These are phyloP conservation scores for Globisporangium solare DNA, from an alignment of 352 stramenopile species.

Conservation along the genomic window DNA sequence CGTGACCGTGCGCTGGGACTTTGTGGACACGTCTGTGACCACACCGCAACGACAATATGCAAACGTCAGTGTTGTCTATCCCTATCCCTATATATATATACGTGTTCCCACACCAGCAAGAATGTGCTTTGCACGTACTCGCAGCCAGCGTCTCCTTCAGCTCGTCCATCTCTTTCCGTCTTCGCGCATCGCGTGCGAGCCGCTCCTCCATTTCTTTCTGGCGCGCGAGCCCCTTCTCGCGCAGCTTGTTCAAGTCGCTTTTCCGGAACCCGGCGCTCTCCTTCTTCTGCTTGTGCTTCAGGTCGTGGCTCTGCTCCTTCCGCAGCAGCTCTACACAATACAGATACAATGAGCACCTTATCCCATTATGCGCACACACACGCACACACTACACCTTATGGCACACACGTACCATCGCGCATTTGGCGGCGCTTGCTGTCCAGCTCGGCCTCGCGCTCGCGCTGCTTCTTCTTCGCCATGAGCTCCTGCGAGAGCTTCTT, in stretches of 20 bases:
- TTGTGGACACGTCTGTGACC: conserved; percentile 20
- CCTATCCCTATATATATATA: too few species aligned
- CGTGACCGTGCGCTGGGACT: conserved; percentile 69
- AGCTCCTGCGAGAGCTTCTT: conserved; percentile 65
- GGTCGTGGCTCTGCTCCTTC: conserved; percentile 50
- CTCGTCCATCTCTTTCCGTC: conserved; percentile 32
- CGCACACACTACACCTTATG: neutral
- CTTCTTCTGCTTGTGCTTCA: conserved; percentile 27
- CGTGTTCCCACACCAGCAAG: neutral
- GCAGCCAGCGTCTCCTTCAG: conserved; percentile 14
- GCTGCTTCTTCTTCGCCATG: conserved; percentile 60
- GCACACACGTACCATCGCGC: conserved; percentile 39
- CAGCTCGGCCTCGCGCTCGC: conserved; percentile 55
- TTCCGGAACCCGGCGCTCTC: conserved; percentile 23
- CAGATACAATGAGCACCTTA: neutral
- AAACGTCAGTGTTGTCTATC: neutral
- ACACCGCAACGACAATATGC: neutral
- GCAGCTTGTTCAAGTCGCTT: conserved; percentile 46
- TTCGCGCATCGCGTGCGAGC: conserved; percentile 35
- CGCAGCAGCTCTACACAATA: conserved; percentile 42
- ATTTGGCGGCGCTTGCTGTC: conserved; percentile 55
- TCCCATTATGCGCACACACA: neutral
- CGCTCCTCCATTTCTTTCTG: conserved; percentile 55
- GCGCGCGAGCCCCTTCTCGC: conserved; percentile 42
- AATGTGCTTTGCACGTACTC: conserved; percentile 3